Base-by-base conservation (phyloP, 306 rosid genomes). In the Crataegus laevigata region DNA sequence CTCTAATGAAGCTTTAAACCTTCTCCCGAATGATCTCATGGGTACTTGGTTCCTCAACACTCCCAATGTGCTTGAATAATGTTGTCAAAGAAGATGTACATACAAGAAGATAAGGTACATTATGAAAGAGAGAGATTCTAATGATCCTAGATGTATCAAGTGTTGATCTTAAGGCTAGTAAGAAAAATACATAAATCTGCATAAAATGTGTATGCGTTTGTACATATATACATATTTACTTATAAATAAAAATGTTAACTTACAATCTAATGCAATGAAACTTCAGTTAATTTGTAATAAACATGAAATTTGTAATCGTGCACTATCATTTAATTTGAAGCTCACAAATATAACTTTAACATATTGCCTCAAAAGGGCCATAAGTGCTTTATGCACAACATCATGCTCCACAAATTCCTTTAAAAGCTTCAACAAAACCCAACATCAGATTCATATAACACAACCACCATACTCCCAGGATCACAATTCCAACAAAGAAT, bases 331-430 rank as follows among this genome's bases (percentile, higher is more conserved):
- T 17, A 11, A 61, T 42, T 50, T n/a, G 28, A 66, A 69, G n/a
- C 74, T 24, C 32, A 65, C 73, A 43, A 43, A 68, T 73, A 72
- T 87, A 94, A 97, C 97, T 92, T 90, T 94, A 71, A 92, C 96
- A 81, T 94, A 93, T 85, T 94, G 97, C 84, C 96, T 87, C 88
- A 94, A 81, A 68, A 94, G 88, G 30, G 98, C 93, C 96, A 94
- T 84, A 17, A 94, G 96, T 81, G 98, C 96, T 84, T 91, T 94
- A 73, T 90, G 94, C 60, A 89, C 97, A 15, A 92, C 96, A 83
- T 94, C 98, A 36, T 96, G 96, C 88, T 89, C 98, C 88, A 94
- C 96, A 72, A 94, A 94, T 80, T 94, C 98, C 84, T 91, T 97
- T 94, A 75, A 69, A 77, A 71, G 64, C 26, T 85, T 79, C 67